Evolutionary conservation across 116 monocot species (phyloP).

Genomic region (Phalaenopsis hybrid): DNA sequence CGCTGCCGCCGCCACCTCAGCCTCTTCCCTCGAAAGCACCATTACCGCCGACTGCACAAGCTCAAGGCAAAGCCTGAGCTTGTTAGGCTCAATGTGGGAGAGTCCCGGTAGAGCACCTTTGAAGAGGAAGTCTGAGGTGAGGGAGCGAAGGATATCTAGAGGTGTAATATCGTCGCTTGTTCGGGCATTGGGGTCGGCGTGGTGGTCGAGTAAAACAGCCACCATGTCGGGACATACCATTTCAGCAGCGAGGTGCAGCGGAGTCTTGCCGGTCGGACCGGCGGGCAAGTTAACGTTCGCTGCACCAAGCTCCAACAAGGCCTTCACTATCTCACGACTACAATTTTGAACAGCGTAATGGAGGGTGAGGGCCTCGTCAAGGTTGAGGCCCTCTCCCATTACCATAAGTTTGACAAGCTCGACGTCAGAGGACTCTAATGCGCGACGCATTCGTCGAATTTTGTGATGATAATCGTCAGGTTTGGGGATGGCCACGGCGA

Average conservation of each 20-base stretch:
- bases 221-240: constrained; percentile 61
- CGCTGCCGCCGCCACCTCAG: constrained; percentile 6
- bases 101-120: constrained; percentile 39
- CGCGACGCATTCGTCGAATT: constrained; percentile 29
- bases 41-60: constrained; percentile 79
- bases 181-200: constrained; percentile 43
- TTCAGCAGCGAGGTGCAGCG: constrained; percentile 50
- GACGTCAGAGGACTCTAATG: constrained; percentile 27
- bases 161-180: constrained; percentile 45
- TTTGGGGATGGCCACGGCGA: not conserved
- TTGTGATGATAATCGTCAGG: constrained; percentile 24
- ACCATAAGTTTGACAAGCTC: constrained; percentile 38
- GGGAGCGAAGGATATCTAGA: constrained; percentile 33
- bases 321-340: constrained; percentile 32
- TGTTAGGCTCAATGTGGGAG: constrained; percentile 56
- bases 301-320: constrained; percentile 33
- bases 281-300: constrained; percentile 26
- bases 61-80: constrained; percentile 87
- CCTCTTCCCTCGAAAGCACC: constrained; percentile 64
- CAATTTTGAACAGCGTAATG: constrained; percentile 34
- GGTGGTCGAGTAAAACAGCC: constrained; percentile 47
- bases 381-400: constrained; percentile 37
- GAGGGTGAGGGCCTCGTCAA: constrained; percentile 32
- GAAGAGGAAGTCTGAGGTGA: constrained; percentile 31
- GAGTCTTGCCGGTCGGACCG: constrained; percentile 30